Base-by-base conservation (phyloP, 2,329 filamentous ascomycete species). In the Thermoascus crustaceus region DNA sequence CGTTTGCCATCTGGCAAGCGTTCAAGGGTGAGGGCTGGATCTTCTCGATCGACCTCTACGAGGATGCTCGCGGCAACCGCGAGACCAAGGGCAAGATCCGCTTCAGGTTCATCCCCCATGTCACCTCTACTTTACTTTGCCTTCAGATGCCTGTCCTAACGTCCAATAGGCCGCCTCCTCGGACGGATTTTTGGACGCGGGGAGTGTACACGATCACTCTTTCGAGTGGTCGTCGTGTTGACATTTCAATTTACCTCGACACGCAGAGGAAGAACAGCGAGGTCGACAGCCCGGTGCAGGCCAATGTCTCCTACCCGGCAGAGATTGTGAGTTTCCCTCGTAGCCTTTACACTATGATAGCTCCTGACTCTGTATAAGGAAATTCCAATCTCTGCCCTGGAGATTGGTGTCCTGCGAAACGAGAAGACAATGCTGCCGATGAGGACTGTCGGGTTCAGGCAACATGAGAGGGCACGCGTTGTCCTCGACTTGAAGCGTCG, bases 381-480 rank as follows among this genome's bases (percentile, higher is more conserved):
- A 10, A 43, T 78, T 2, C 48, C 55, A 1, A 63, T 72, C 2
- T 47, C 53, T 1, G 62, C 60, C 0, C 49, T 87, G 2, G 69
- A 76, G 11, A 81, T 87, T 45, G 82, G 84, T 0, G 64, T 76
- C 25, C 68, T 77, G 59, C 47, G 70, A 1, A 58, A 68, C 1
- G 68, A 73, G 4, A 62, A 59, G 2, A 63, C 65, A 0, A 76
- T 87, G 68, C 72, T 79, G 52, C 57, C 67, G 6, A 74, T 84
- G 68, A 71, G 71, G 34, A 69, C 64, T 1, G 48, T 68, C 5
- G 42, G 46, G 9, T 35, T 54, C 3, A 43, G 39, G 4, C 32
- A 25, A 3, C 25, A 41, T 4, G 45, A 47, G 3, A 30, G 44
- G 2, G 44, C 67, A 3, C 49, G 50, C 10, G 37, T 72, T 30